Conservation (phyloP, 1,284 basidiomycete genomes). For the Sphaerobolus stellatus region DNA sequence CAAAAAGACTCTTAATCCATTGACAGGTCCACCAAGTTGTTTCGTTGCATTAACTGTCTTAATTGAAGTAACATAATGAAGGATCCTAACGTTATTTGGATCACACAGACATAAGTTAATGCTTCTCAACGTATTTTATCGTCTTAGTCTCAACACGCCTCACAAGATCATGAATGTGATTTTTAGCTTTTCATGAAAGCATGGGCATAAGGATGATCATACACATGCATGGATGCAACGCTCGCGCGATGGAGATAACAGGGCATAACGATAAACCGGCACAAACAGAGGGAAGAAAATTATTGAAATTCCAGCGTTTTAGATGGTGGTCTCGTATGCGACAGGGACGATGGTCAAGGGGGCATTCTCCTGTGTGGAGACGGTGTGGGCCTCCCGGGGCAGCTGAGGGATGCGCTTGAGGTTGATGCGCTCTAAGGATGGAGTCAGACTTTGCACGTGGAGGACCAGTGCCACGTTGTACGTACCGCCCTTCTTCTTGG, state of each 20-base stretch:
- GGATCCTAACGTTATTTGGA: too few relatives aligned
- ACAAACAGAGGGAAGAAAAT: background rate
- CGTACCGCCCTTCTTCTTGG: conserved; percentile 88
- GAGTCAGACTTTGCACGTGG: conserved; percentile 9
- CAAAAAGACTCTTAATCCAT: too few relatives aligned
- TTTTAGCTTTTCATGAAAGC: too few relatives aligned
- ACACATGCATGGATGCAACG: conserved; percentile 1
- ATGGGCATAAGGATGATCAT: conserved; percentile 10
- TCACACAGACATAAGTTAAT: too few relatives aligned
- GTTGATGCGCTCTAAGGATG: conserved; percentile 66
- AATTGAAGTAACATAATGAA: too few relatives aligned
- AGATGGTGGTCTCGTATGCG: conserved; percentile 87
- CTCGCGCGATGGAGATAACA: background rate
- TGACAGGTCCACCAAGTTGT: too few relatives aligned
- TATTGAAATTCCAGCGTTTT: conserved; percentile 22
- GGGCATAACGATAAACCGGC: background rate
- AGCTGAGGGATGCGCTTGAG: conserved; percentile 87
- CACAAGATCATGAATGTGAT: too few relatives aligned
- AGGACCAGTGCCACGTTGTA: conserved; percentile 23
- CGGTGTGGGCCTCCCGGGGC: conserved; percentile 79
- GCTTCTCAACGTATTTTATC: too few relatives aligned
- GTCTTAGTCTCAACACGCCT: too few relatives aligned
- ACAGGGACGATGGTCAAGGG: conserved; percentile 93
- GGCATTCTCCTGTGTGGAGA: conserved; percentile 76
- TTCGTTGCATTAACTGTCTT: too few relatives aligned